Conservation (phyloP, 305 asterid species). For the Withania somnifera region DNA sequence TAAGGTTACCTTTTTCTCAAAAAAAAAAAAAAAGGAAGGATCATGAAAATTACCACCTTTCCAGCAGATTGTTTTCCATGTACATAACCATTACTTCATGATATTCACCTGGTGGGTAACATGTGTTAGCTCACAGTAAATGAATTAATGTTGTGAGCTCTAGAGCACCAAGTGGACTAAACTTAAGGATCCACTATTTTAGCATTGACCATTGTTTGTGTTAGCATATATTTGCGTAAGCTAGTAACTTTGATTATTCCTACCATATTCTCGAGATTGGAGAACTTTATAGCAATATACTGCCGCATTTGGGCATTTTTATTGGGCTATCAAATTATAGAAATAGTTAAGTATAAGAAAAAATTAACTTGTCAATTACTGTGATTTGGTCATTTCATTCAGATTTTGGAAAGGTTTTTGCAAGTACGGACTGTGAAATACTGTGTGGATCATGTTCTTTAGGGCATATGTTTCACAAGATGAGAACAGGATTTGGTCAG, state of each 20-base stretch:
- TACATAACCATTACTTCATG: neutral
- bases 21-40: too few relatives aligned
- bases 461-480: neutral
- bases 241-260: neutral
- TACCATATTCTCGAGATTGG: neutral
- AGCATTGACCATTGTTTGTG: neutral
- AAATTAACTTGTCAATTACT: neutral
- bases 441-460: neutral
- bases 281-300: neutral
- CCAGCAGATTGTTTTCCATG: neutral
- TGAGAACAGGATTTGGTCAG: neutral
- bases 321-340: neutral
- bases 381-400: neutral
- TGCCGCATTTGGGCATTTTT: neutral
- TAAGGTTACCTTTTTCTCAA: too few relatives aligned
- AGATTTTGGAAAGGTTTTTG: neutral
- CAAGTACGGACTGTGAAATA: neutral
- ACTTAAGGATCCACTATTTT: neutral
- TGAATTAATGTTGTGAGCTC: neutral
- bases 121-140: neutral
- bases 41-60: too few relatives aligned
- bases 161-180: neutral
- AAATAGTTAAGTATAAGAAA: neutral
- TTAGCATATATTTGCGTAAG: neutral
- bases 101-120: neutral